Percentiles rank a stretch among this genome's conserved stretches.
Evolutionary conservation across 495 filamentous ascomycete genomes (phyloP).

Genomic region (Hyaloscypha finlandica): DNA sequence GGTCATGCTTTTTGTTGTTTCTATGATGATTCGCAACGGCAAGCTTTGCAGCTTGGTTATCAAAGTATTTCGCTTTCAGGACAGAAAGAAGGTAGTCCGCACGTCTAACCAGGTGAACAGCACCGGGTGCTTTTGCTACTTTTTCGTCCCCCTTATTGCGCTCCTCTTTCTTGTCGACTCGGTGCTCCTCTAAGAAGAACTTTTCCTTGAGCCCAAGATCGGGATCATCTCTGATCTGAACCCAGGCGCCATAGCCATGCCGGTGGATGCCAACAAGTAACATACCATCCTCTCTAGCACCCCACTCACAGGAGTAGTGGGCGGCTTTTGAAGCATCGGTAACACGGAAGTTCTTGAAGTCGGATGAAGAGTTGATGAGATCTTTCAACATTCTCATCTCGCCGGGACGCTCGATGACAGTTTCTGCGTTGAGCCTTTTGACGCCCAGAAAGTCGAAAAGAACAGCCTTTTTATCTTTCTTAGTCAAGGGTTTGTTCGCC

Average conservation of each 20-base stretch:
- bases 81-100: slow-evolving; percentile 94
- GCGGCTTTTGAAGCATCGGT: slow-evolving; percentile 89
- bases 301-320: slow-evolving; percentile 85
- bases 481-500: slow-evolving; percentile 73
- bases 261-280: slow-evolving; percentile 88
- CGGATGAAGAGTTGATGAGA: slow-evolving; percentile 60
- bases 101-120: slow-evolving; percentile 92
- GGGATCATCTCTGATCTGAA: slow-evolving; percentile 85
- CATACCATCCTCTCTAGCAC: slow-evolving; percentile 93
- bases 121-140: slow-evolving; percentile 86
- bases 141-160: slow-evolving; percentile 75
- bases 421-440: slow-evolving; percentile 92
- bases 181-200: slow-evolving; percentile 95
- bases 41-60: slow-evolving; percentile 72
- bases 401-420: slow-evolving; percentile 81
- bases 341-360: slow-evolving; percentile 78
- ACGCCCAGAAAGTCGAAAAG: slow-evolving; percentile 91
- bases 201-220: slow-evolving; percentile 88
- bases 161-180: slow-evolving; percentile 96
- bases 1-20: slow-evolving; percentile 69
- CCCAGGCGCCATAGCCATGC: slow-evolving; percentile 95
- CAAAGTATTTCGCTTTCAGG: slow-evolving; percentile 72
- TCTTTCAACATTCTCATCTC: slow-evolving; percentile 85
- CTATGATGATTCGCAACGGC: slow-evolving; percentile 88
- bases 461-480: slow-evolving; percentile 96